Base-by-base conservation (phyloP, 139 green algal species). In the Gonium pectorale region DNA sequence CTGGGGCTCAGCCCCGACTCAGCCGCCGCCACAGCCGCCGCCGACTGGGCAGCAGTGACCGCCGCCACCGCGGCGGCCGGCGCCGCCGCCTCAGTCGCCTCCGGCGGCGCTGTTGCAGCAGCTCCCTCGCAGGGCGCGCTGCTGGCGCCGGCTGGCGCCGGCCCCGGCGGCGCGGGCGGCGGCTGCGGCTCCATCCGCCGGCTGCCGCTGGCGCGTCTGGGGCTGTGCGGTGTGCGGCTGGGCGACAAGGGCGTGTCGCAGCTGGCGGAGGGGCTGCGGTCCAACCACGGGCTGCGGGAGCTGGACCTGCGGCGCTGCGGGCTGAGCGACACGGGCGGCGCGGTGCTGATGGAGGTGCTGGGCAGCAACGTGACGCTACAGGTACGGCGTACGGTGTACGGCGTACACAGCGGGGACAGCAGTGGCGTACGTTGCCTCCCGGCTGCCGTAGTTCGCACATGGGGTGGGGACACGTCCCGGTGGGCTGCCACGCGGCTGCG, bases 181-280 rank as follows among this genome's bases (percentile, higher is more conserved):
- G 11, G 11, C 46, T 15, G 9, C 46, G 11, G 11, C 46, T 15
- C 15, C 70, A 69, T 91, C 40, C 40, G 41, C 31, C 46, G n/a
- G n/a, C 62, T 91, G 68, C 19, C 29, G 9, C 71, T 91, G 54
- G 33, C 38, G 26, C 46, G 73, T 1, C 63, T 91, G 79, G n/a
- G 79, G 51, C 83, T 91, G 31, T 38, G 6, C 3, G 87, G 87
- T 2, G 56, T 86, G 6, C 87, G 87, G 79, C 63, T 91, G 71
- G 79, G 79, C 17, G 87, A 91, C 83, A 89, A 85, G 79, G 87
- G 87, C 64, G 83, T 74, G 51, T 13, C 44, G 43, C 43, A 86
- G 64, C 46, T 91, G 67, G 83, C 80, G 3, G 33, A 62, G 29
- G 87, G 79, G 21, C 83, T 91, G 44, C 62, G 54, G 7, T 9